phyloP scores from a whole-genome alignment of 2,329 filamentous ascomycete species.

The Cladosporium austrohemisphaericum region DNA sequence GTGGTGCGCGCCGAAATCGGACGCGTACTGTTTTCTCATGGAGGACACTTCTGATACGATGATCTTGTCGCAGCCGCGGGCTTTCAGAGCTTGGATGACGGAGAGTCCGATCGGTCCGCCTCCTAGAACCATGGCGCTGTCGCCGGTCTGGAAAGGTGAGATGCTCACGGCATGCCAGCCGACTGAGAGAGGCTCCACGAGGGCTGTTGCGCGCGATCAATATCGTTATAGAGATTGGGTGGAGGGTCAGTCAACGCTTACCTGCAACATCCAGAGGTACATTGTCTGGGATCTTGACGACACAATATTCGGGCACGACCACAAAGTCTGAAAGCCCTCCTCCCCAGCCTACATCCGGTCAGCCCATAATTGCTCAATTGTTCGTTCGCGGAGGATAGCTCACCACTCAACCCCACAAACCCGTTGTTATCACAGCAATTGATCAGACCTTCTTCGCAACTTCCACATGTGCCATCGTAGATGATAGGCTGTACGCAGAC shows the following conservation, averaged over 20 bases:
- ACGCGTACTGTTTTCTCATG: slow-evolving; percentile 47
- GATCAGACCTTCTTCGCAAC: slow-evolving; percentile 50
- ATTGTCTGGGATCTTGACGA: slow-evolving; percentile 49
- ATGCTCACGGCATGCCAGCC: slow-evolving; percentile 55
- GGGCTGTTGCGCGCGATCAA: slow-evolving; percentile 32
- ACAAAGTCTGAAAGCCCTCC: slow-evolving; percentile 52
- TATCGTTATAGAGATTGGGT: background rate
- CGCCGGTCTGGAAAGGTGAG: slow-evolving; percentile 46
- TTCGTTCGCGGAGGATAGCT: background rate
- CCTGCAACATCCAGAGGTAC: slow-evolving; percentile 50
- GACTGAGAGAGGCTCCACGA: slow-evolving; percentile 54
- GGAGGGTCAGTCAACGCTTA: slow-evolving; percentile 16
- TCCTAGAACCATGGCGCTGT: slow-evolving; percentile 49
- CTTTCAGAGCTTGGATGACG: slow-evolving; percentile 46
- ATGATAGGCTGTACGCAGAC: slow-evolving; percentile 53
- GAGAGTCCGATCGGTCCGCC: slow-evolving; percentile 53
- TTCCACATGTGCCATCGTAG: slow-evolving; percentile 51
- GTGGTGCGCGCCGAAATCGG: slow-evolving; percentile 49
- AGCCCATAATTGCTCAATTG: slow-evolving; percentile 8
- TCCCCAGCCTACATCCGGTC: slow-evolving; percentile 39
- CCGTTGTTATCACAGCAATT: slow-evolving; percentile 55
- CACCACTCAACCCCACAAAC: slow-evolving; percentile 50
- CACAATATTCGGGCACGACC: slow-evolving; percentile 45
- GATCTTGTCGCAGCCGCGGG: slow-evolving; percentile 45
- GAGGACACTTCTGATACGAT: slow-evolving; percentile 52